phyloP scores from a whole-genome alignment of 2,329 filamentous ascomycete genomes.

The Colletotrichum gloeosporioides region DNA sequence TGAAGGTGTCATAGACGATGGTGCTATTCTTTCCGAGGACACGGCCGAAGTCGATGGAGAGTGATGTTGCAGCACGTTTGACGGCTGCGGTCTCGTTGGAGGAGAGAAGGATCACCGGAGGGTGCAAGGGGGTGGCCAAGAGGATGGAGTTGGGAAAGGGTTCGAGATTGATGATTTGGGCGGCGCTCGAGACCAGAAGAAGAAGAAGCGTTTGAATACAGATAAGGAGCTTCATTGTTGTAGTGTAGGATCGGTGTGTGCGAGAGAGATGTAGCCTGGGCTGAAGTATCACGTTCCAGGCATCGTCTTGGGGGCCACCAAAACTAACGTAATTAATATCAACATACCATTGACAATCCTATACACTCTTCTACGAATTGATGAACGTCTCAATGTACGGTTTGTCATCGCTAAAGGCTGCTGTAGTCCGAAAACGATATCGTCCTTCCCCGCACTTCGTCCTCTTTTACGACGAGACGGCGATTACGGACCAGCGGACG shows the following conservation, averaged over 20 bases:
- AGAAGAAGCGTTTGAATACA: background rate
- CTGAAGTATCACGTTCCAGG: accelerated
- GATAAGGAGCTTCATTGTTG: background rate
- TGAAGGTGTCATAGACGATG: background rate
- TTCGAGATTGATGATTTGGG: background rate
- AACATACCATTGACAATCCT: background rate
- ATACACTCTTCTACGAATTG: accelerated
- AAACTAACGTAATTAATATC: background rate
- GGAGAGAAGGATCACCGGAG: background rate
- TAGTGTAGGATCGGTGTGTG: background rate
- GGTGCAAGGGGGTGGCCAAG: background rate
- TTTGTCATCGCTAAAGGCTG: background rate
- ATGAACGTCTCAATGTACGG: background rate
- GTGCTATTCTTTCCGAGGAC: conserved; percentile 43
- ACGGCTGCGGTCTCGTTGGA: conserved; percentile 37
- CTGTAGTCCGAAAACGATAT: background rate
- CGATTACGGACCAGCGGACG: background rate
- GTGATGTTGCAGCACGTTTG: conserved; percentile 50
- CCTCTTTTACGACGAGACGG: background rate
- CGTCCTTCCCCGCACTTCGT: background rate
- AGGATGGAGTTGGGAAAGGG: background rate
- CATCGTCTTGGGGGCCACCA: background rate
- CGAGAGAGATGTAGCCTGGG: background rate
- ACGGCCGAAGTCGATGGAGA: conserved; percentile 54
- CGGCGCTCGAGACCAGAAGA: background rate